Base-by-base conservation (phyloP, 2,329 filamentous ascomycete genomes). In the Pestalotiopsis fici region DNA sequence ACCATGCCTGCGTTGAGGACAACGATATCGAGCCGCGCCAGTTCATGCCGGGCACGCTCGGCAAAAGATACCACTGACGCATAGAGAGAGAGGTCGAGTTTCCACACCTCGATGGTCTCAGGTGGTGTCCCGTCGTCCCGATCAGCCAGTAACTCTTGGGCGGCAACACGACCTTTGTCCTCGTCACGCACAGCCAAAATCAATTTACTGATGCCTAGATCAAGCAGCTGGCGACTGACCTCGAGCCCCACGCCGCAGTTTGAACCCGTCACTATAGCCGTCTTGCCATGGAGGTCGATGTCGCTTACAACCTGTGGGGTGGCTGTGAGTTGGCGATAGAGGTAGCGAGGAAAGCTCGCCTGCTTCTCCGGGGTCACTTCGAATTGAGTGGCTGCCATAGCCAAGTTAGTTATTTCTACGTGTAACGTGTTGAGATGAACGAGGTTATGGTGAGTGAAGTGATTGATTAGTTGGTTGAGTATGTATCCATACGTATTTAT, bases 191-290 rank as follows among this genome's bases (percentile, higher is more conserved):
- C 83, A 6, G 78, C 80, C 4, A 86, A 68, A 65, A 86, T 81
- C 4, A 85, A 71, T 27, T 75, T 77, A 5, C 75, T 75, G 12
- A 83, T 72, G 0, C 75, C 72, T 35, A 79, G 75, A 2, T 73
- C 68, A 3, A 82, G 75, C 47, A 86, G 76, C 67, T 84, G 80
- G 0, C 76, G 73, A 7, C 77, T 77, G 2, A 77, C 70, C 73
- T 84, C 83, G 23, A 84, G 73, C 3, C 84, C 84, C 0, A 86
- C 71, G 0, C 84, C 84, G 5, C 70, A 74, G 67, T 84, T 86
- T 23, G 77, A 73, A 0, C 84, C n/a, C n/a, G n/a, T n/a, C n/a
- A n/a, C n/a, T n/a, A n/a, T n/a, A n/a, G n/a, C n/a, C n/a, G n/a
- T n/a, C n/a, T n/a, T n/a, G n/a, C n/a, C 78, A 0, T 71, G 68